Base-by-base conservation (phyloP, 1,139 yeast genomes). In the Schwanniomyces etchellsii region DNA sequence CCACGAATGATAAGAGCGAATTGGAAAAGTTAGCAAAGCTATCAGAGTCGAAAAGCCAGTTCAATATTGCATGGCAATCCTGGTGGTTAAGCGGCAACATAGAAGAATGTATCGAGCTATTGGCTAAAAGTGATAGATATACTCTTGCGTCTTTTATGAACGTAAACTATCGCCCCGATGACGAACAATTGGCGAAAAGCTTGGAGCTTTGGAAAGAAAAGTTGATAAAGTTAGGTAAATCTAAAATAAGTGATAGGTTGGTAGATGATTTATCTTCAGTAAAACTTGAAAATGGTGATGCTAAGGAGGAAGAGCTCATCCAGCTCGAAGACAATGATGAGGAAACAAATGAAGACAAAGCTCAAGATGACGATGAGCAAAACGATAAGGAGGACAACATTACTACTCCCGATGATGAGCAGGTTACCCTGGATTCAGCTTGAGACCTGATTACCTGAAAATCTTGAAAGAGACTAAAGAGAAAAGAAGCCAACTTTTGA, bases 51-150 rank as follows among this genome's bases (percentile, higher is more conserved):
- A 69, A 65, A 28, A 96, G 96, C 30, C 81, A 81, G 54, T 85
- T 79, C 57, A 91, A 91, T 53, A 69, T 91, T 39, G 96, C 98
- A 25, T 91, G 89, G 68, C 88, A 84, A 55, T 82, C 96, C 14
- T 77, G 80, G 57, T 91, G 97, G 97, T 67, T 78, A 34, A 73
- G 81, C 27, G 93, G 94, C 28, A 83, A 86, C 48, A 66, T 76
- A 27, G 60, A 64, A 15, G 68, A 70, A 29, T 82, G 93, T 45
- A 67, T 81, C 35, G 74, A 77, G 23, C 64, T 93, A 42, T 70
- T 91, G 46, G 65, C 73, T 34, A 70, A 74, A 50, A 74, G 88
- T 37, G 85, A 76, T 31, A 75, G 95, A 52, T 69, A 65, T 38
- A 69, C 95, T 3, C 98, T 91, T 57, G 96, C 96, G 17, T 75